These are phyloP conservation scores for Pseudonitzschia delicatissima DNA, from an alignment of 108 stramenopile species.

Conservation along the genomic window DNA sequence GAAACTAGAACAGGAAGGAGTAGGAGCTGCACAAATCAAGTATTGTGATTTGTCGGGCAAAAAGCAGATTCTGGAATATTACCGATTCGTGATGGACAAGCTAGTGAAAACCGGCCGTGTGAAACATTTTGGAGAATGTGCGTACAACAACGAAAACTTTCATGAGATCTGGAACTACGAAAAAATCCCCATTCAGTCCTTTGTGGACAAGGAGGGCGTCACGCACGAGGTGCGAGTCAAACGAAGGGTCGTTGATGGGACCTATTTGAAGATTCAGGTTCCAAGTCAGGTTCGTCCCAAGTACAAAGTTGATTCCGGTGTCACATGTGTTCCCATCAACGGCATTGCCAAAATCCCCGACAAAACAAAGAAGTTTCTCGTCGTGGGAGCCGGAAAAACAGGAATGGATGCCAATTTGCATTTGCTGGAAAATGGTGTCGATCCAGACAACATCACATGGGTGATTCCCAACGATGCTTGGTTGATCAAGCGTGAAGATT, in stretches of 20 bases:
- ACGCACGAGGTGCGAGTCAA: neutral
- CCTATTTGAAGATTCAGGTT: neutral
- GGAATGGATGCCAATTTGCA: conserved; percentile 9
- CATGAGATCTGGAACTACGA: neutral
- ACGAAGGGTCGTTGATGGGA: conserved; percentile 11
- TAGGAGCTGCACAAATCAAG: conserved; percentile 10
- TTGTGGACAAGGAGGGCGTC: too few relatives aligned
- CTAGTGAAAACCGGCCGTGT: neutral
- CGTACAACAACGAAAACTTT: neutral
- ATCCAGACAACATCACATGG: conserved; percentile 16
- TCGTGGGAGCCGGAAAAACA: conserved; percentile 18
- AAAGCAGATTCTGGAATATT: neutral
- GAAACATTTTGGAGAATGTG: neutral
- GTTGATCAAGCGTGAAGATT: neutral
- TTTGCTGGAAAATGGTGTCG: conserved; percentile 3
- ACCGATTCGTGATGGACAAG: neutral
- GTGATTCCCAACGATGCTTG: conserved; percentile 26
- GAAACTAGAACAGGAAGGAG: conserved; percentile 4
- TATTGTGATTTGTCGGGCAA: conserved; percentile 8
- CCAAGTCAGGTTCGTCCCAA: conserved; percentile 12
- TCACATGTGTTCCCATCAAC: conserved; percentile 8
- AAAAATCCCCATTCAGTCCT: neutral
- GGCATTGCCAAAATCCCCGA: neutral
- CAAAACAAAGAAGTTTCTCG: conserved; percentile 9
- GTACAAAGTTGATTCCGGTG: conserved; percentile 11